Evolutionary conservation across 2,329 filamentous ascomycete species (phyloP).

Genomic region (Colletotrichum sp.): DNA sequence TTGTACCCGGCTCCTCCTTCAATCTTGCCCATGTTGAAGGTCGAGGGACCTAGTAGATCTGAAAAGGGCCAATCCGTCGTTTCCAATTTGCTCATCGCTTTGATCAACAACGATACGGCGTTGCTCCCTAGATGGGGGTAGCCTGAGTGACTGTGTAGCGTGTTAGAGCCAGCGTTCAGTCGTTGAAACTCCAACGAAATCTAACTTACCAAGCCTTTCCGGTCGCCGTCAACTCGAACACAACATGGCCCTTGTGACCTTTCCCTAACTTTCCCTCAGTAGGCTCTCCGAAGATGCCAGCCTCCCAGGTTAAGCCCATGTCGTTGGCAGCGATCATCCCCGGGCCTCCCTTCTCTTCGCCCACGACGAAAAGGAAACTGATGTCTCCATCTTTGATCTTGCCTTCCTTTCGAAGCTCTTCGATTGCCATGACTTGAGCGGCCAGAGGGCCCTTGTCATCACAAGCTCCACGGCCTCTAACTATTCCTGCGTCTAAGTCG

Average conservation of each 20-base stretch:
- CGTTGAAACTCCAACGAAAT: too few species aligned
- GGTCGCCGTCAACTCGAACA: conserved; percentile 61
- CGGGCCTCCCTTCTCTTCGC: conserved; percentile 70
- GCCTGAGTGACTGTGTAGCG: neutral
- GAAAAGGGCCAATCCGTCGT: neutral
- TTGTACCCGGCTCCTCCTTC: conserved; percentile 21
- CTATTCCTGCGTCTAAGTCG: neutral
- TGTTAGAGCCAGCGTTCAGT: neutral
- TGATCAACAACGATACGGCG: neutral
- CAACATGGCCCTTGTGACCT: conserved; percentile 74
- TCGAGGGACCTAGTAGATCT: conserved; percentile 15
- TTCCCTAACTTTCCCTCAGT: conserved; percentile 73
- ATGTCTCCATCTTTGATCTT: conserved; percentile 41
- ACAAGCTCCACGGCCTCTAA: neutral
- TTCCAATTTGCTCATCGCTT: neutral
- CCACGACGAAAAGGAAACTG: conserved; percentile 60
- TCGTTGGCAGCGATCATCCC: conserved; percentile 64
- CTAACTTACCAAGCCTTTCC: conserved; percentile 57
- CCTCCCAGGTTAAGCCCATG: conserved; percentile 57
- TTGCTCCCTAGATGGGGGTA: neutral
- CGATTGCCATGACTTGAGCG: neutral
- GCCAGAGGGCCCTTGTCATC: neutral
- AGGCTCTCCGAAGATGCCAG: conserved; percentile 75
- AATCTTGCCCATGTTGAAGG: conserved; percentile 21
- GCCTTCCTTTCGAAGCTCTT: neutral